Evolutionary conservation across 805 yeast species (phyloP).

Genomic region (Sugiyamaella americana): DNA sequence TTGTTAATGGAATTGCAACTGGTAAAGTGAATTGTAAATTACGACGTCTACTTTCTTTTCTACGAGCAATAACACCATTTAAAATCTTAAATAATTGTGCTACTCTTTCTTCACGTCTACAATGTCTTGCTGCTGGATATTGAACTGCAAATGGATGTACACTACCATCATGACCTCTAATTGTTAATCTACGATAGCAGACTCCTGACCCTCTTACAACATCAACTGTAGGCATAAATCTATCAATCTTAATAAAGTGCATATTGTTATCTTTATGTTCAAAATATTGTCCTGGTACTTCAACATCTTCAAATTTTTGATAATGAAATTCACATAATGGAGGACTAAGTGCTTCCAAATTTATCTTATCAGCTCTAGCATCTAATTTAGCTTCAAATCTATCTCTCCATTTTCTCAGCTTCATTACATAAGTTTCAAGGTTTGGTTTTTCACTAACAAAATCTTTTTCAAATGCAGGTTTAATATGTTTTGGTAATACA

Average conservation of each 20-base stretch:
- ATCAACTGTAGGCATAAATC: constrained; percentile 85
- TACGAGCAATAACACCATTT: constrained; percentile 70
- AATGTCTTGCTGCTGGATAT: constrained; percentile 95
- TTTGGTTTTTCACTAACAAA: constrained; percentile 83
- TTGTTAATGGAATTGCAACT: constrained; percentile 86
- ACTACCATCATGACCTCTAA: constrained; percentile 91
- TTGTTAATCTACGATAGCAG: constrained; percentile 80
- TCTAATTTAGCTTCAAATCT: constrained; percentile 88
- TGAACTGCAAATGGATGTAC: constrained; percentile 92
- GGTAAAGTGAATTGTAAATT: constrained; percentile 82
- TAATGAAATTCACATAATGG: constrained; percentile 96
- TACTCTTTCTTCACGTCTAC: constrained; percentile 92
- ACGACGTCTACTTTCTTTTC: constrained; percentile 84
- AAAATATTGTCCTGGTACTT: constrained; percentile 93
- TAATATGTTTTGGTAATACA: constrained; percentile 78
- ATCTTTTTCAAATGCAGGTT: constrained; percentile 88
- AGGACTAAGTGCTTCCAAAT: constrained; percentile 86
- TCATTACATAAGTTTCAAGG: constrained; percentile 76
- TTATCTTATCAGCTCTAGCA: constrained; percentile 69
- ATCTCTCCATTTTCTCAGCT: constrained; percentile 87
- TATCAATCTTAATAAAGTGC: constrained; percentile 89
- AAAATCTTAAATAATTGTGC: constrained; percentile 87
- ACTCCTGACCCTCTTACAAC: constrained; percentile 85
- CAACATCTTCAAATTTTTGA: constrained; percentile 95
- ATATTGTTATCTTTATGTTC: constrained; percentile 78